Percentiles rank a stretch among this genome's conserved stretches.
phyloP scores from a whole-genome alignment of 768 basidiomycete species.

The Gymnopilus dilepis region DNA sequence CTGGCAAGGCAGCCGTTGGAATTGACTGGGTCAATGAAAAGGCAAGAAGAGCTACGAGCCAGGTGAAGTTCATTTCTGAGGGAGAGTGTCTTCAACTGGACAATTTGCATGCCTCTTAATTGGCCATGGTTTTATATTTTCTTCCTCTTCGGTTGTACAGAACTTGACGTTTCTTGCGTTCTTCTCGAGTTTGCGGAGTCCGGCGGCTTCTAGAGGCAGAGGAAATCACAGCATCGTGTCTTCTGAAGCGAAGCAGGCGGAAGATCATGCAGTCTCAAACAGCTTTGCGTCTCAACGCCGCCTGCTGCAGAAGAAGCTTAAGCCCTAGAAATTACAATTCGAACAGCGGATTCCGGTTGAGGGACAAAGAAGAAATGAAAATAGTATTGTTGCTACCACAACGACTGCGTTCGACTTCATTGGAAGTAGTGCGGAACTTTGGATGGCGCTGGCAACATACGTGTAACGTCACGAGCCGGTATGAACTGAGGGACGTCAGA shows the following conservation, averaged over 20 bases:
- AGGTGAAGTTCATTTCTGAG: conserved; percentile 15
- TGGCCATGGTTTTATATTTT: conserved; percentile 16
- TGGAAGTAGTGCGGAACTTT: not conserved
- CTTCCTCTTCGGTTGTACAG: not conserved
- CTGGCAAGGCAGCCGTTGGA: conserved; percentile 17
- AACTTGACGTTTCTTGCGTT: too few relatives aligned
- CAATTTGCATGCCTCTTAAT: not conserved
- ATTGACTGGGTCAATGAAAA: conserved; percentile 7
- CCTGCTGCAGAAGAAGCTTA: not conserved
- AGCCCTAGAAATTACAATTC: not conserved
- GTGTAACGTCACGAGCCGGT: not conserved
- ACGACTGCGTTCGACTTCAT: not conserved
- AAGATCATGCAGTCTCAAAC: conserved; percentile 23
- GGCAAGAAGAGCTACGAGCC: not conserved
- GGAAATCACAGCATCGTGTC: conserved; percentile 18
- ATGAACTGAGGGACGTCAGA: not conserved
- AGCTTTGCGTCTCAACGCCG: not conserved
- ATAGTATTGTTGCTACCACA: not conserved
- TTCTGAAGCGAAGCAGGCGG: conserved; percentile 18
- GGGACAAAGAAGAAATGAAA: not conserved
- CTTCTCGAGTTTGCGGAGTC: conserved; percentile 6
- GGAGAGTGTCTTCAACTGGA: too few relatives aligned
- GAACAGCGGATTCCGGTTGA: not conserved
- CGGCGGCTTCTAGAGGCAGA: conserved; percentile 12
- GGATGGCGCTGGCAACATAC: not conserved